Percentiles rank a stretch among this genome's conserved stretches.
These are phyloP conservation scores for Cystobasidium sp. DNA, from an alignment of 1,284 basidiomycete genomes.

Conservation along the genomic window DNA sequence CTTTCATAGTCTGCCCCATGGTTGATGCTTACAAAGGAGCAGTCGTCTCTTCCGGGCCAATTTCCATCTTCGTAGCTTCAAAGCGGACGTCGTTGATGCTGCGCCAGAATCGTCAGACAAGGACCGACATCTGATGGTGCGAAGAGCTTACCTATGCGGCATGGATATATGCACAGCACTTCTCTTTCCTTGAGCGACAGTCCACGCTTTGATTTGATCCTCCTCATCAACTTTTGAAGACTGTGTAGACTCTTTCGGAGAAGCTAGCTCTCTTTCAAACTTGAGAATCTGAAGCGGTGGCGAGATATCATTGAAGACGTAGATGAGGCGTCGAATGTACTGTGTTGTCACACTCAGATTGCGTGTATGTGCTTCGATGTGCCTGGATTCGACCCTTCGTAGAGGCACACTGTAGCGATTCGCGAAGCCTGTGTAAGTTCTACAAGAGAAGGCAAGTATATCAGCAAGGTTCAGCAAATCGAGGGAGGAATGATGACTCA, in stretches of 20 bases:
- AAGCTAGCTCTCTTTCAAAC: background rate
- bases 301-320: background rate
- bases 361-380: conserved; percentile 4
- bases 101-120: background rate
- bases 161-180: conserved; percentile 10
- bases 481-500: background rate
- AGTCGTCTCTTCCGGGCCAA: background rate
- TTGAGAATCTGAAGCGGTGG: background rate
- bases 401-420: background rate
- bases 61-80: conserved; percentile 2
- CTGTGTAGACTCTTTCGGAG: background rate
- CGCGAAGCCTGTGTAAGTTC: background rate
- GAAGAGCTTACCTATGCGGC: conserved; percentile 8
- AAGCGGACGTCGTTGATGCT: conserved; percentile 15
- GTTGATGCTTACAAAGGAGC: background rate
- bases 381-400: background rate
- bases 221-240: background rate
- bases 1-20: background rate
- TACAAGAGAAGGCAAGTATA: background rate
- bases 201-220: background rate
- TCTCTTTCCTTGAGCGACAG: background rate
- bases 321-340: background rate
- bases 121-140: background rate
- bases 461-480: background rate
- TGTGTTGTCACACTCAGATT: background rate